Conservation (phyloP, 2,329 filamentous ascomycete species). For the Penicillium sp. region DNA sequence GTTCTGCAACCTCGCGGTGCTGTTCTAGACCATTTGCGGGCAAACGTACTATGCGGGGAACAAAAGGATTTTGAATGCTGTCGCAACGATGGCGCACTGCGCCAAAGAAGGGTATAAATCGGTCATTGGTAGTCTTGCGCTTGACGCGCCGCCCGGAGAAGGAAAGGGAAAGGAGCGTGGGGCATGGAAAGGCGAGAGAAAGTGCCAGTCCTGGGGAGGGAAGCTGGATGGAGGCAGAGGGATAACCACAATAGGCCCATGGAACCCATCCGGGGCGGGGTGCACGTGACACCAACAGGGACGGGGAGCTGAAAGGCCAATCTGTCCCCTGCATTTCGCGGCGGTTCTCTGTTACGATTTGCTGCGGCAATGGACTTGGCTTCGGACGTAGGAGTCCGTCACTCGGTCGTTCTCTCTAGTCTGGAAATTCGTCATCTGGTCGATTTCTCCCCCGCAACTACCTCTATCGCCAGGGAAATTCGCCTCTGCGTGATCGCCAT, state of each 20-base stretch:
- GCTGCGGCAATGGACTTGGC: too few species aligned
- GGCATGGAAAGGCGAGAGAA: not conserved
- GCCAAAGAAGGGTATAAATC: conserved; percentile 64
- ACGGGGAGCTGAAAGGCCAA: too few species aligned
- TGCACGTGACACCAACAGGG: too few species aligned
- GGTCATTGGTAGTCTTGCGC: conserved; percentile 50
- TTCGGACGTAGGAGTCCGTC: conserved; percentile 38
- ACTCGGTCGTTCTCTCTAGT: conserved; percentile 37
- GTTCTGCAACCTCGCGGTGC: too few species aligned
- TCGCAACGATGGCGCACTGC: conserved; percentile 16
- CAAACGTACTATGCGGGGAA: conserved; percentile 20
- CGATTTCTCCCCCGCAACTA: conserved; percentile 43
- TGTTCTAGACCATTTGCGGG: too few species aligned
- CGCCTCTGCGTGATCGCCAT: conserved; percentile 44
- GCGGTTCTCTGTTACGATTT: conserved; percentile 13
- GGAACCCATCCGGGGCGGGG: too few species aligned
- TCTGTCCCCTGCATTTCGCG: too few species aligned
- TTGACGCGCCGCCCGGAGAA: too few species aligned
- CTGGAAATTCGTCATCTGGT: conserved; percentile 45
- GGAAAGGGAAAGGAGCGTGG: too few species aligned
- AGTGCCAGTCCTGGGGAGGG: not conserved
- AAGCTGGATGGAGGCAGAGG: too few species aligned
- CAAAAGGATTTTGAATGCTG: conserved; percentile 16
- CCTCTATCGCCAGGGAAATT: conserved; percentile 44
- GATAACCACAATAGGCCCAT: too few species aligned